Conservation (phyloP, 2,329 filamentous ascomycete genomes). For the Colletotrichum sp. region DNA sequence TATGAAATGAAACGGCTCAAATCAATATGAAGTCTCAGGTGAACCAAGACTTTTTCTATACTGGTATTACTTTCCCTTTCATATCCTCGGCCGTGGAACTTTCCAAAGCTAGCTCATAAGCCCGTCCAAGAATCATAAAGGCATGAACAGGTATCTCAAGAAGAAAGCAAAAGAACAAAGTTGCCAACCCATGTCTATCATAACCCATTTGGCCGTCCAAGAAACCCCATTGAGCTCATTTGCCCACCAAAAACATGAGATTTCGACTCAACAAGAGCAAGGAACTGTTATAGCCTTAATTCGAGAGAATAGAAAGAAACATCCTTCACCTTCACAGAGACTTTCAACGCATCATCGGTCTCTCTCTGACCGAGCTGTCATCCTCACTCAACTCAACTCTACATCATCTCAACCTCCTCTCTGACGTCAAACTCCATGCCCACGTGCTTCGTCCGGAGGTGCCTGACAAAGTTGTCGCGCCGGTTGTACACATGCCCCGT, state of each 20-base stretch:
- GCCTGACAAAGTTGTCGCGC: slow-evolving; percentile 29
- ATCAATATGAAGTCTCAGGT: background rate
- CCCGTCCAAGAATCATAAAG: background rate
- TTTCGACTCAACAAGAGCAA: background rate
- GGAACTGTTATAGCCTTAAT: background rate
- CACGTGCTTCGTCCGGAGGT: slow-evolving; percentile 26
- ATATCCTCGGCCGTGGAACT: background rate
- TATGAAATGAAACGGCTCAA: too few species aligned
- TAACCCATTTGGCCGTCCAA: background rate
- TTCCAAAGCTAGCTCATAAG: background rate
- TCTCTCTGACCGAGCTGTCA: rapidly evolving
- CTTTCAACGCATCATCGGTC: background rate
- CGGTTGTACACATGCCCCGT: slow-evolving; percentile 30
- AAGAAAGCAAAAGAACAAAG: background rate
- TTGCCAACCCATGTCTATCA: background rate
- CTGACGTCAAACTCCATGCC: slow-evolving; percentile 16
- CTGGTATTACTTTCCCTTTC: background rate
- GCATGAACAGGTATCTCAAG: background rate
- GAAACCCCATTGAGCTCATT: background rate
- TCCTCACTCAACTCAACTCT: background rate
- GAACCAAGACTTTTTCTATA: background rate
- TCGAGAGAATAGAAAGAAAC: background rate
- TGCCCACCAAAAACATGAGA: background rate
- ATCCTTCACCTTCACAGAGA: background rate
- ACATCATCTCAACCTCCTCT: slow-evolving; percentile 7